A percentile compares a stretch with the other conserved stretches of the same genome.
Conservation (phyloP, 805 yeast genomes). For the Schizosaccharomyces osmophilus region DNA sequence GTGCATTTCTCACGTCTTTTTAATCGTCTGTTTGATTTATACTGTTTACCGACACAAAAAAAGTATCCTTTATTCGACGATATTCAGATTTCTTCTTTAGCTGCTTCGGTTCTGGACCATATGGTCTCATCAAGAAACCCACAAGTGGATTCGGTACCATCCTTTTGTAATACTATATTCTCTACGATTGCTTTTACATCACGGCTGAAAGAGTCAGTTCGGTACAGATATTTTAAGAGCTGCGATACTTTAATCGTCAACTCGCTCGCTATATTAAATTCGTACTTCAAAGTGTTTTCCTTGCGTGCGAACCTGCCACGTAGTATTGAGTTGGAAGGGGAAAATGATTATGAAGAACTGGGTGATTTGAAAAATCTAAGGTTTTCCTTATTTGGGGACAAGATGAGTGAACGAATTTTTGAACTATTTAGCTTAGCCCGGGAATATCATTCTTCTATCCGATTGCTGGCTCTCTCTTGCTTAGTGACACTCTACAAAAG, state of each 20-base stretch:
- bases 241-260: not conserved
- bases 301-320: not conserved
- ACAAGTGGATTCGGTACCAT: not conserved
- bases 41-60: not conserved
- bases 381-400: not conserved
- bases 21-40: not conserved
- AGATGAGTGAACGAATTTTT: not conserved
- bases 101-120: not conserved
- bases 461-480: not conserved
- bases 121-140: not conserved
- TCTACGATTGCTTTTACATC: not conserved
- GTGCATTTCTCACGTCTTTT: not conserved
- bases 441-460: not conserved
- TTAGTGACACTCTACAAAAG: not conserved
- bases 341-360: not conserved
- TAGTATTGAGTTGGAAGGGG: not conserved
- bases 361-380: no score
- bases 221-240: not conserved
- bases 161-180: not conserved
- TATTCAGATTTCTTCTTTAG: not conserved
- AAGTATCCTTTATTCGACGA: not conserved
- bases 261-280: not conserved
- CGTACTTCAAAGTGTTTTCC: not conserved
- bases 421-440: not conserved
- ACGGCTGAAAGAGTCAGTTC: not conserved